Conservation (phyloP, 495 filamentous ascomycete genomes). For the Letharia lupina region DNA sequence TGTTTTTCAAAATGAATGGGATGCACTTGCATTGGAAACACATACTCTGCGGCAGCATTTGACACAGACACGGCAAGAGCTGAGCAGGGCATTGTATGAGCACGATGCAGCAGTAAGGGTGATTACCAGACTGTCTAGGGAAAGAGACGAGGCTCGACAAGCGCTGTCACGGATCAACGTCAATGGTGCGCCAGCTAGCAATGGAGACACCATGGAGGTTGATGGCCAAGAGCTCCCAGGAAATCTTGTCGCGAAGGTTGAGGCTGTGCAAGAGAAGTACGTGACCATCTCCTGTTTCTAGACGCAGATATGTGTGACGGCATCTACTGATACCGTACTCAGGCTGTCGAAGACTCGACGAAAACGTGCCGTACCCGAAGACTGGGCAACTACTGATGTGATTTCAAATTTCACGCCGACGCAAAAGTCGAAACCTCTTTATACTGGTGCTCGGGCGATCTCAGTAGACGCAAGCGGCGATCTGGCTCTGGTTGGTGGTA, state of each 20-base stretch:
- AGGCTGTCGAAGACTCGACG: slow-evolving; percentile 78
- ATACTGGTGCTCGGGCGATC: slow-evolving; percentile 55
- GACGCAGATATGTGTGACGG: slow-evolving; percentile 16
- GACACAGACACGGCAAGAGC: slow-evolving; percentile 81
- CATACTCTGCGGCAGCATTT: slow-evolving; percentile 84
- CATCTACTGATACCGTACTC: background rate
- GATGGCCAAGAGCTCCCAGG: slow-evolving; percentile 67
- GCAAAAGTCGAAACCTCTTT: slow-evolving; percentile 53
- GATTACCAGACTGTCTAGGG: slow-evolving; percentile 77
- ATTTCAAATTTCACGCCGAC: slow-evolving; percentile 58
- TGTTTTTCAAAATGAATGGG: slow-evolving; percentile 98
- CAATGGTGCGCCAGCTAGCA: slow-evolving; percentile 41
- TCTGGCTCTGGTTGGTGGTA: slow-evolving; percentile 69
- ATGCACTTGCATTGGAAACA: slow-evolving; percentile 81
- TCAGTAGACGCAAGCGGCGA: slow-evolving; percentile 57
- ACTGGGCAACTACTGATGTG: slow-evolving; percentile 70
- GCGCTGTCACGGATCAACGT: slow-evolving; percentile 81
- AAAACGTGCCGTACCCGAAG: slow-evolving; percentile 77
- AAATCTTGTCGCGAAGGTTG: slow-evolving; percentile 61
- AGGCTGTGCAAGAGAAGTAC: slow-evolving; percentile 69
- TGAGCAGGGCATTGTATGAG: slow-evolving; percentile 88
- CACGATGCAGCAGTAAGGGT: slow-evolving; percentile 92
- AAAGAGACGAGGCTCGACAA: slow-evolving; percentile 87
- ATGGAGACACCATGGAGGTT: slow-evolving; percentile 84
- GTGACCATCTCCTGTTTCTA: slow-evolving; percentile 25